Conservation (phyloP, 2,329 filamentous ascomycete species). For the Nothophaeocryptopus gaeumannii region DNA sequence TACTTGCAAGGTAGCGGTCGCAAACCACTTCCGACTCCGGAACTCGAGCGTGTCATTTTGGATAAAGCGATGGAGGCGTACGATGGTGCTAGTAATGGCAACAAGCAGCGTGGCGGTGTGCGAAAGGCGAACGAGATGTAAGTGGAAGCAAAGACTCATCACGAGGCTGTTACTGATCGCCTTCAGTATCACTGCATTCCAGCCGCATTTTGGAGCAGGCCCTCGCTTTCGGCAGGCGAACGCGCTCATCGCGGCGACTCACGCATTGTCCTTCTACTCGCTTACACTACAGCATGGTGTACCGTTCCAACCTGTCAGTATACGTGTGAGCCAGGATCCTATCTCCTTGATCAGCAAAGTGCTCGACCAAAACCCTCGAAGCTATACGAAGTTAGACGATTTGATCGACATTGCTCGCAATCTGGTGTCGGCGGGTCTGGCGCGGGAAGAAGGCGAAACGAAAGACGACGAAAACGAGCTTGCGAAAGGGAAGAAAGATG, state of each 20-base stretch:
- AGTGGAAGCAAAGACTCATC: conserved; percentile 30
- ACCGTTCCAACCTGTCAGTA: conserved; percentile 72
- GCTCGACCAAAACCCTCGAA: conserved; percentile 70
- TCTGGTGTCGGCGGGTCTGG: conserved; percentile 57
- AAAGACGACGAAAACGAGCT: conserved; percentile 24
- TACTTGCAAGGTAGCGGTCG: conserved; percentile 59
- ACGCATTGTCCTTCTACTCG: conserved; percentile 72
- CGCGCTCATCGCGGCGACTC: conserved; percentile 68
- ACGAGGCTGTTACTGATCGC: conserved; percentile 19
- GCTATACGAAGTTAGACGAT: conserved; percentile 72
- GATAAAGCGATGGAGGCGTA: conserved; percentile 67
- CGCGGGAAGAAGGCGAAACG: too few species aligned
- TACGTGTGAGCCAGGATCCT: conserved; percentile 74
- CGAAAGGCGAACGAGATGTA: conserved; percentile 76
- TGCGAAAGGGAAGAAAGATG: conserved; percentile 31
- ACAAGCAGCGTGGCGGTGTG: conserved; percentile 70
- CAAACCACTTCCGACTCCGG: conserved; percentile 48
- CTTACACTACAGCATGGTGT: conserved; percentile 76
- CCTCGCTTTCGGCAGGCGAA: conserved; percentile 56
- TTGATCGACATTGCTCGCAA: conserved; percentile 67
- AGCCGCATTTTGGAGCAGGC: conserved; percentile 54
- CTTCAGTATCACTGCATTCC: conserved; percentile 62
- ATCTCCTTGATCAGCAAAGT: conserved; percentile 70
- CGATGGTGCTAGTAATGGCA: conserved; percentile 79
- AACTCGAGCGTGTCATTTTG: conserved; percentile 60